These are phyloP conservation scores for Amborella trichopoda DNA, from an alignment of 164 flowering plant species.

Conservation along the genomic window DNA sequence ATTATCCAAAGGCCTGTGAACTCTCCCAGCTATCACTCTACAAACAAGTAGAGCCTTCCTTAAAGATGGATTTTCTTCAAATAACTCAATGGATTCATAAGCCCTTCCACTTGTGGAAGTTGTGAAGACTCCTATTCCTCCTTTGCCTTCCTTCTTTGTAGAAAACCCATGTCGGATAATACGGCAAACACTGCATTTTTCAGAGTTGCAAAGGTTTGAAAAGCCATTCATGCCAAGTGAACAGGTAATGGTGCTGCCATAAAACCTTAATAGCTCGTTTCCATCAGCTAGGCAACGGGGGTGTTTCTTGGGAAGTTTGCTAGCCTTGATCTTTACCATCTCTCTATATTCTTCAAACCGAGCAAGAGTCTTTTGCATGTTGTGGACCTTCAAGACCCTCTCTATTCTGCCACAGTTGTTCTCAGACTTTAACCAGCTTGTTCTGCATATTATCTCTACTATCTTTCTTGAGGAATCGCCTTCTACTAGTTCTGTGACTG, in stretches of 20 bases:
- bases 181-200: slow-evolving; percentile 40
- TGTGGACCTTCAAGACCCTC: slow-evolving; percentile 59
- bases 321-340: slow-evolving; percentile 51
- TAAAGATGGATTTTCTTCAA: slow-evolving; percentile 18
- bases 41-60: slow-evolving; percentile 58
- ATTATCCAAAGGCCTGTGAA: slow-evolving; percentile 59
- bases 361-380: slow-evolving; percentile 52
- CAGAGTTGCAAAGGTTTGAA: slow-evolving; percentile 38
- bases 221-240: slow-evolving; percentile 43
- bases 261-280: slow-evolving; percentile 58
- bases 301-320: slow-evolving; percentile 62
- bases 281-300: slow-evolving; percentile 75
- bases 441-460: slow-evolving; percentile 55
- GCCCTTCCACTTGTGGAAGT: slow-evolving; percentile 68
- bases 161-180: slow-evolving; percentile 52
- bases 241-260: slow-evolving; percentile 48
- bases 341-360: slow-evolving; percentile 65
- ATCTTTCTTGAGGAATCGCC: slow-evolving; percentile 66
- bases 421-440: slow-evolving; percentile 54
- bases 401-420: slow-evolving; percentile 40
- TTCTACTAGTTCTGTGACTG: slow-evolving; percentile 62
- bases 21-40: slow-evolving; percentile 76
- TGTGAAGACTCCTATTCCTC: slow-evolving; percentile 58
- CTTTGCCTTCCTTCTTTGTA: slow-evolving; percentile 31
- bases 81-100: slow-evolving; percentile 35